Percentiles rank a stretch among this genome's conserved stretches.
phyloP scores from a whole-genome alignment of 257 asterid genomes.

The Perilla frutescens region DNA sequence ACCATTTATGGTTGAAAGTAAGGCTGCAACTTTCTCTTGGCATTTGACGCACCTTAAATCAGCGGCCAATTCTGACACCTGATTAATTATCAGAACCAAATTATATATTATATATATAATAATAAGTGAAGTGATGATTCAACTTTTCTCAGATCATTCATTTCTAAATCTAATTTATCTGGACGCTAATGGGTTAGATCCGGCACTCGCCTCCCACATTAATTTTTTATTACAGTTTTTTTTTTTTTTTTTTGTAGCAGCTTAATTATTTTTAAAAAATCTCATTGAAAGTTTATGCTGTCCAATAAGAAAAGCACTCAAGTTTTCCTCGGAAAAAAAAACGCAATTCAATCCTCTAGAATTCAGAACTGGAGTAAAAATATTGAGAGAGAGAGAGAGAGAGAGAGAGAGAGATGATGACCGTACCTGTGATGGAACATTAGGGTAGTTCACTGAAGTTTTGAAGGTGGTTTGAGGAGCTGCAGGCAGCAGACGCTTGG shows the following conservation, averaged over 20 bases:
- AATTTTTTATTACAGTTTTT: no score
- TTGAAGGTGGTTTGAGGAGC: conserved; percentile 28
- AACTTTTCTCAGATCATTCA: neutral
- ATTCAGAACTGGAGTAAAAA: no score
- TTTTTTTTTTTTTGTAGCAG: no score
- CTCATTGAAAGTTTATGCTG: no score
- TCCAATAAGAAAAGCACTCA: no score
- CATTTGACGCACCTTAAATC: conserved; percentile 44
- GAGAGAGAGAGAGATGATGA: conserved; percentile 27
- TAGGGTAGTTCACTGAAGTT: neutral
- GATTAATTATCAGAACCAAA: neutral
- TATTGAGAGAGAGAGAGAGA: conserved; percentile 23
- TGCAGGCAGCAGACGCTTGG: conserved; percentile 39
- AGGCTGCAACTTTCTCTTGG: conserved; percentile 36
- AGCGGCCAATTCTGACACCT: conserved; percentile 41
- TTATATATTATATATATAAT: no score
- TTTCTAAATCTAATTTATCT: no score
- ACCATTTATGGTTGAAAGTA: conserved; percentile 31
- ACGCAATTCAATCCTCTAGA: no score
- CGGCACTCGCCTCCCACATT: no score
- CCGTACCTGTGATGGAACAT: conserved; percentile 26
- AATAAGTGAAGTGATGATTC: neutral
- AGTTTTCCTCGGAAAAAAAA: no score
- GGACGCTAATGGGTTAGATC: no score
- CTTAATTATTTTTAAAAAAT: no score